phyloP scores from a whole-genome alignment of 2,329 filamentous ascomycete species.

The Emmonsiellopsis sp. region DNA sequence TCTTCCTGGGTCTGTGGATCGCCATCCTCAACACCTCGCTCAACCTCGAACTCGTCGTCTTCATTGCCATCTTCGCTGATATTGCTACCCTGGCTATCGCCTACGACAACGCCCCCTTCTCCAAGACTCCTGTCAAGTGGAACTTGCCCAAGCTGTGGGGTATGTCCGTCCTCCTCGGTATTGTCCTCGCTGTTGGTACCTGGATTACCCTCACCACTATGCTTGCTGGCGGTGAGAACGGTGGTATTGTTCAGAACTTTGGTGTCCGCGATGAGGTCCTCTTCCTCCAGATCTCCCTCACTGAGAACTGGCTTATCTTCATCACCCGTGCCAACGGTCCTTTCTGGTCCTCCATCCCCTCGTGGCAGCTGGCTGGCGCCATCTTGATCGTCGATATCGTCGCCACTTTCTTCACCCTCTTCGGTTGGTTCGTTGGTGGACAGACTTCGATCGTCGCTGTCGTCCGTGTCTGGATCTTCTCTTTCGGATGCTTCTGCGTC shows the following conservation, averaged over 20 bases:
- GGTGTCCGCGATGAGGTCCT: slow-evolving; percentile 72
- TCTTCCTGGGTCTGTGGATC: slow-evolving; percentile 88
- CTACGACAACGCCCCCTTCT: slow-evolving; percentile 86
- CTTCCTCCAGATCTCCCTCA: slow-evolving; percentile 83
- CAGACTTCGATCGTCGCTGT: slow-evolving; percentile 72
- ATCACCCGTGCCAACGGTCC: slow-evolving; percentile 88
- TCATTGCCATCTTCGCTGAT: slow-evolving; percentile 91
- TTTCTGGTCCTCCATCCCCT: slow-evolving; percentile 83
- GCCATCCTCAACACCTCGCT: slow-evolving; percentile 75
- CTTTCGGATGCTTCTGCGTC: slow-evolving; percentile 78
- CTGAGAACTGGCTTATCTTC: slow-evolving; percentile 95
- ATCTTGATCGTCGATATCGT: slow-evolving; percentile 74
- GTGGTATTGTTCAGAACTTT: slow-evolving; percentile 84
- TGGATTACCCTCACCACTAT: slow-evolving; percentile 88
- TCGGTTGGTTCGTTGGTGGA: slow-evolving; percentile 66
- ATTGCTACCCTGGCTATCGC: slow-evolving; percentile 86
- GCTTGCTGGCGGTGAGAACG: slow-evolving; percentile 55
- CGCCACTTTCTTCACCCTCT: slow-evolving; percentile 76
- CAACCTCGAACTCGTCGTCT: slow-evolving; percentile 80
- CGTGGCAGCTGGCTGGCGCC: slow-evolving; percentile 71
- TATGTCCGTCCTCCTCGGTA: slow-evolving; percentile 74
- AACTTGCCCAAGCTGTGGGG: slow-evolving; percentile 91
- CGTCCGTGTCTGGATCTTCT: slow-evolving; percentile 84
- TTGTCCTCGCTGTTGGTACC: slow-evolving; percentile 71
- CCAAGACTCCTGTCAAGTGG: slow-evolving; percentile 83